Conservation (phyloP, 169 alveolate genomes). For the Plasmodium berghei region DNA sequence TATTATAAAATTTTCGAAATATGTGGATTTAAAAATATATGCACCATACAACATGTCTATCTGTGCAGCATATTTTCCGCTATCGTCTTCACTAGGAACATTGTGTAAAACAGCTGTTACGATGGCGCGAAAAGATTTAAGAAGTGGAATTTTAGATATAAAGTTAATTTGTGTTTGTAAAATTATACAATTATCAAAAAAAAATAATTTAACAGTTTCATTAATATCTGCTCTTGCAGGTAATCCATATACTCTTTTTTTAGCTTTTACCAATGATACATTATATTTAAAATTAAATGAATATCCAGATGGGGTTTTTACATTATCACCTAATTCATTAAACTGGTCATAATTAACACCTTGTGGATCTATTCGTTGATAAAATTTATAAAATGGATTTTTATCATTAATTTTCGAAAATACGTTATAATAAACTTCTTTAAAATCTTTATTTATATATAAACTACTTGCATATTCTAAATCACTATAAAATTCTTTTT, state of each 20-base stretch:
- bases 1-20: slow-evolving; percentile 16
- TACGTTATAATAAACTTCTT: slow-evolving; percentile 16
- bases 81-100: slow-evolving; percentile 3
- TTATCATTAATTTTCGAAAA: slow-evolving; percentile 17
- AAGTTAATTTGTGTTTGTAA: slow-evolving; percentile 14
- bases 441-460: slow-evolving; percentile 28
- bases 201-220: slow-evolving; percentile 19
- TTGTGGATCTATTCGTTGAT: slow-evolving; percentile 9
- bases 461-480: slow-evolving; percentile 20
- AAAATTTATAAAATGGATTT: slow-evolving; percentile 32
- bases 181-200: slow-evolving; percentile 18
- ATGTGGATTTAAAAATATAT: slow-evolving; percentile 24
- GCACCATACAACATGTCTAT: slow-evolving; percentile 39
- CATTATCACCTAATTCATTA: not conserved
- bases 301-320: not conserved
- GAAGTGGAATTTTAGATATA: slow-evolving; percentile 24
- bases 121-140: slow-evolving; percentile 28
- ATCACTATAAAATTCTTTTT: slow-evolving; percentile 7
- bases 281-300: slow-evolving; percentile 18
- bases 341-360: slow-evolving; percentile 13
- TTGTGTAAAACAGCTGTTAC: slow-evolving; percentile 11
- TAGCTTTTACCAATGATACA: slow-evolving; percentile 25
- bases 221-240: slow-evolving; percentile 44
- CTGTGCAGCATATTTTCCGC: slow-evolving; percentile 8
- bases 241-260: slow-evolving; percentile 22